Evolutionary conservation across 2,329 filamentous ascomycete species (phyloP).

Genomic region (Rachicladosporium sp.): DNA sequence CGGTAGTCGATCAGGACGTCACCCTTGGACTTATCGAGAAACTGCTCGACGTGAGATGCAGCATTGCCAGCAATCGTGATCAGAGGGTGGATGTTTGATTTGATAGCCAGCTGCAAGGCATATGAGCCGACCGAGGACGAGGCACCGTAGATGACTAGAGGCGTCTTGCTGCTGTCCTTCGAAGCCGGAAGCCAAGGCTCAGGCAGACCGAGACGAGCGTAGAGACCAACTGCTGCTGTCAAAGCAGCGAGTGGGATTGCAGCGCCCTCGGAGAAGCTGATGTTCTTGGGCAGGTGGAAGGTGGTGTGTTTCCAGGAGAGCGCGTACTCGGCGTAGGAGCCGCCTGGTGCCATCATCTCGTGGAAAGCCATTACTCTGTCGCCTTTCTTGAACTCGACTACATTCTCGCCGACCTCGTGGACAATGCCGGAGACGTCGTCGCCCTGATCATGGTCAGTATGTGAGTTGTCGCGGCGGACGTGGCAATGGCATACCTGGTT

Average conservation of each 20-base stretch:
- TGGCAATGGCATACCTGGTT: no score
- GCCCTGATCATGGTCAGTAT: constrained; percentile 13
- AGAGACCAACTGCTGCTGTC: constrained; percentile 35
- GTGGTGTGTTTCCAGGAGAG: constrained; percentile 44
- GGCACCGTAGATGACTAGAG: constrained; percentile 30
- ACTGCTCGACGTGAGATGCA: constrained; percentile 22
- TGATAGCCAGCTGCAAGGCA: constrained; percentile 27
- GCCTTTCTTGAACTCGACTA: constrained; percentile 45
- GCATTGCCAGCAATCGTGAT: constrained; percentile 31
- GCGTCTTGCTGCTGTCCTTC: constrained; percentile 12
- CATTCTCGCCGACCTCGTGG: constrained; percentile 41
- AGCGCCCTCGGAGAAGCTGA: constrained; percentile 39
- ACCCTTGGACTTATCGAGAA: constrained; percentile 28
- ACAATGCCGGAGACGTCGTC: constrained; percentile 32
- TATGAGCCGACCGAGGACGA: constrained; percentile 30
- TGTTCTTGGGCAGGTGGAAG: constrained; percentile 40
- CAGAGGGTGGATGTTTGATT: constrained; percentile 30
- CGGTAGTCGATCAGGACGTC: constrained; percentile 42
- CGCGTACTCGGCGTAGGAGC: constrained; percentile 51
- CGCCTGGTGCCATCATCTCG: constrained; percentile 37
- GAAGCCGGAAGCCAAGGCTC: constrained; percentile 27
- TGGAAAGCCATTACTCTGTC: constrained; percentile 47
- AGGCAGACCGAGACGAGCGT: constrained; percentile 30
- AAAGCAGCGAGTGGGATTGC: constrained; percentile 35
- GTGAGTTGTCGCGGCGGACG: no score